Conservation (phyloP, 192 early-diverging fungal genomes). For the Coemansia sp. region DNA sequence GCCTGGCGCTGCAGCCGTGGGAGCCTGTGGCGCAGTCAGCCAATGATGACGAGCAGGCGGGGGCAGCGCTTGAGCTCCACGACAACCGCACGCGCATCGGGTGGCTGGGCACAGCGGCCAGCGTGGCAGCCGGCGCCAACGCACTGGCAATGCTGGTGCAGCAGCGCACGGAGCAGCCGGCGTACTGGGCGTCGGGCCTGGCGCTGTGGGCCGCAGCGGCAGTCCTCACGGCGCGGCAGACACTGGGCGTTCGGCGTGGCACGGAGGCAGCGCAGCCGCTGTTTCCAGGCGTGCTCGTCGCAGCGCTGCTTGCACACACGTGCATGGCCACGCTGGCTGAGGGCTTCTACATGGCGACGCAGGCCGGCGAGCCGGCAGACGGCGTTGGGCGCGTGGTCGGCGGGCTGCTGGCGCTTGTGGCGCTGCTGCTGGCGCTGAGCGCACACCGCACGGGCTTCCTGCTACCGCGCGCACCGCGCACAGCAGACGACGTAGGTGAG, state of each 20-base stretch:
- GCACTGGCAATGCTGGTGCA: slow-evolving; percentile 1
- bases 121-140: neutral
- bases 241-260: neutral
- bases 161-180: neutral
- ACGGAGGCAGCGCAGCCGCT: neutral
- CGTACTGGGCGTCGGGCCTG: slow-evolving; percentile 28
- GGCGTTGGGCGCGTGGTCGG: too few relatives aligned
- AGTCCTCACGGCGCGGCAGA: neutral
- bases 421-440: slow-evolving; percentile 13
- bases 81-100: slow-evolving; percentile 2
- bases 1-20: slow-evolving; percentile 9
- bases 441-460: slow-evolving; percentile 24
- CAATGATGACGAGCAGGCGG: neutral
- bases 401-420: neutral
- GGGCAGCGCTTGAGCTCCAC: neutral
- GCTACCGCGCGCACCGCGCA: slow-evolving; percentile 17
- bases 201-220: slow-evolving; percentile 10
- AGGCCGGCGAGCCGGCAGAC: too few relatives aligned
- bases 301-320: slow-evolving; percentile 1
- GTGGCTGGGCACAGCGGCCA: neutral
- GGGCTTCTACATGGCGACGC: slow-evolving; percentile 7
- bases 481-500: neutral
- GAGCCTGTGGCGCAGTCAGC: neutral
- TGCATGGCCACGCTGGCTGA: slow-evolving; percentile 11
- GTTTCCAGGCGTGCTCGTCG: slow-evolving; percentile 13